Evolutionary conservation across 768 basidiomycete species (phyloP).

Genomic region (Amanita molliuscula): DNA sequence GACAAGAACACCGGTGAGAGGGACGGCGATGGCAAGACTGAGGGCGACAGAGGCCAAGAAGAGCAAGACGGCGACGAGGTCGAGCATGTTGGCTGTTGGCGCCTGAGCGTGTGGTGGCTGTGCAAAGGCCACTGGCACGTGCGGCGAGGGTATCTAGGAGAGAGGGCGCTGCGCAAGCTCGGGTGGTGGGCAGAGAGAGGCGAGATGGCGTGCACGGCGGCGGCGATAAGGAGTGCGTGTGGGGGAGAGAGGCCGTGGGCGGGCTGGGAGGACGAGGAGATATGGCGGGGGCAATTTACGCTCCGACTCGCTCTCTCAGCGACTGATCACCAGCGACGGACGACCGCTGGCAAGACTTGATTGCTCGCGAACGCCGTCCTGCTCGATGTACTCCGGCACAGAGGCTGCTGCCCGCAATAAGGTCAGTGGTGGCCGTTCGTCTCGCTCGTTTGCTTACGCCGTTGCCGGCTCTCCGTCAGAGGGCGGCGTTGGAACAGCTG

Average conservation of each 20-base stretch:
- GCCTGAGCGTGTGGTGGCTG: neutral
- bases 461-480: constrained; percentile 18
- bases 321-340: neutral
- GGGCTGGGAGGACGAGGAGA: no score
- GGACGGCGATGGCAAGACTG: constrained; percentile 48
- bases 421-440: constrained; percentile 27
- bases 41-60: constrained; percentile 36
- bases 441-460: constrained; percentile 6
- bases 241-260: neutral
- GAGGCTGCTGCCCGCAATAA: constrained; percentile 37
- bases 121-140: neutral
- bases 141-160: no score
- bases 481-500: constrained; percentile 36
- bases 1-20: constrained; percentile 59
- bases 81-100: constrained; percentile 18
- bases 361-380: constrained; percentile 15
- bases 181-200: neutral
- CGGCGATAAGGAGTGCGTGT: neutral
- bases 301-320: neutral
- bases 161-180: neutral
- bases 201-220: neutral
- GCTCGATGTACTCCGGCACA: constrained; percentile 33
- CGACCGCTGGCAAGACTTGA: neutral
- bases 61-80: constrained; percentile 25
- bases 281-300: neutral